Base-by-base conservation (phyloP, 2,329 filamentous ascomycete genomes). In the Endocalyx cinctus region DNA sequence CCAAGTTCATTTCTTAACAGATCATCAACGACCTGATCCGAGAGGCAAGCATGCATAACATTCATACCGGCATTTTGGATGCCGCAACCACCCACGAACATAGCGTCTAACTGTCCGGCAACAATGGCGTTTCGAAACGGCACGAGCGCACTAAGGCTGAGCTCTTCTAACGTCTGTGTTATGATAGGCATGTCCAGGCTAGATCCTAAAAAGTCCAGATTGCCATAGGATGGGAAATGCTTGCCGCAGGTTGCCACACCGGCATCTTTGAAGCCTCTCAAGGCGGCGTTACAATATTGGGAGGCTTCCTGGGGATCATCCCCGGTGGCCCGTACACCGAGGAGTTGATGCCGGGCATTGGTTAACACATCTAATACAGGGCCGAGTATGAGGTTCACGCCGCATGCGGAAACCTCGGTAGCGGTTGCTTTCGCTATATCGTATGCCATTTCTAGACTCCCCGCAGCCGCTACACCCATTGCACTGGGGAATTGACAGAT, bases 251-350 rank as follows among this genome's bases (percentile, higher is more conserved):
- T 94, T 3, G 82, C 86, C 28, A 96, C 64, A 0, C 90, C 89
- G 10, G 86, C 89, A 57, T 95, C 87, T 50, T 90, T 88, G 59
- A 94, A 95, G 27, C 92, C 92, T 55, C 84, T 89, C 66, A 97
- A 84, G 38, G 85, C 87, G 16, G 89, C 86, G 29, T 94, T 86
- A 30, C 87, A 87, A 62, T 90, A 97, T 38, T 88, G 84, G 0
- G 89, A 95, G 2, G 94, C 90, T 63, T 97, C 87, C 50, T 95
- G 88, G 2, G 92, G 89, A 48, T 98, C 88, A 53, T 97, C 92
- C 5, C 90, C 87, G 13, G 83, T 84, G 20, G 90, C 89, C 37
- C 92, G 78, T 5, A 96, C 90, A 6, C 90, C 89, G 5, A 97
- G 66, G 2, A 87, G 88, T 55, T 96, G 89, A 55, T 90, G 92